phyloP scores from a whole-genome alignment of 140 eudicot genomes.

The Bidens hawaiensis region DNA sequence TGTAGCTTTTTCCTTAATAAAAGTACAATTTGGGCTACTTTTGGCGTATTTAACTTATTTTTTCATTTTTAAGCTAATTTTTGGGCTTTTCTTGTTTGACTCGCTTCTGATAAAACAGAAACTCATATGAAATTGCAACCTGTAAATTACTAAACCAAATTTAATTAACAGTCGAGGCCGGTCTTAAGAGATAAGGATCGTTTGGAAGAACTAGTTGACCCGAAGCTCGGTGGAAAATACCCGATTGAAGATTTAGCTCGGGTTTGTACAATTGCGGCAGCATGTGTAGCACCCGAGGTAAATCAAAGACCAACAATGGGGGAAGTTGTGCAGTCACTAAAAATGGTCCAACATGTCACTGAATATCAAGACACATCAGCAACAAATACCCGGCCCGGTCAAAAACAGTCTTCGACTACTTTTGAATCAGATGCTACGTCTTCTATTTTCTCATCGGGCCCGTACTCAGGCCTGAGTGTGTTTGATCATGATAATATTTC shows the following conservation, averaged over 20 bases:
- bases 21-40: not conserved
- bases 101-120: not conserved
- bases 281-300: slow-evolving; percentile 95
- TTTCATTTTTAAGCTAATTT: not conserved
- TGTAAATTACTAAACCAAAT: not conserved
- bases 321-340: slow-evolving; percentile 98
- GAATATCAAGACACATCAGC: slow-evolving; percentile 60
- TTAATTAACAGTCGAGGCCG: slow-evolving; percentile 69
- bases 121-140: not conserved
- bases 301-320: slow-evolving; percentile 97
- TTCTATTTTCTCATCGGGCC: slow-evolving; percentile 95
- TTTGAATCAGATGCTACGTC: slow-evolving; percentile 93
- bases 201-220: slow-evolving; percentile 80
- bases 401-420: slow-evolving; percentile 83
- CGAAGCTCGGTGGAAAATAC: slow-evolving; percentile 76
- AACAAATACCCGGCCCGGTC: slow-evolving; percentile 42
- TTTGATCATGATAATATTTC: slow-evolving; percentile 78
- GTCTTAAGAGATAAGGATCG: slow-evolving; percentile 86
- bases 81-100: not conserved
- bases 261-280: slow-evolving; percentile 98
- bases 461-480: slow-evolving; percentile 86
- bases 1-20: too few relatives aligned
- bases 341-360: slow-evolving; percentile 83
- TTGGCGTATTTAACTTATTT: not conserved
- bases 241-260: slow-evolving; percentile 83